Base-by-base conservation (phyloP, 257 asterid genomes). In the Solanum bukasovii region DNA sequence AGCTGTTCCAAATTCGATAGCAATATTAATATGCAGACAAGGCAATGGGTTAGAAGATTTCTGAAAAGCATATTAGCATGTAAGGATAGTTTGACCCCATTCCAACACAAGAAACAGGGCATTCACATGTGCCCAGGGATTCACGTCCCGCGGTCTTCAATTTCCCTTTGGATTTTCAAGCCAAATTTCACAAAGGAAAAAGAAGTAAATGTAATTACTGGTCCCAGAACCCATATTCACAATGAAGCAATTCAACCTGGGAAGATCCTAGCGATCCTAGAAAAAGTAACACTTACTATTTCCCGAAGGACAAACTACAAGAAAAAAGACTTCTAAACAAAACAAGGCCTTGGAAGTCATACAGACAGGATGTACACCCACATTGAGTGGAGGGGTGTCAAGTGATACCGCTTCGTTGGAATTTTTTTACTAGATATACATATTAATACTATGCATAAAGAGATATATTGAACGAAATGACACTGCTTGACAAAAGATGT, bases 1-100 rank as follows among this genome's bases (percentile, higher is more conserved):
- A 73, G 88, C 91, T 35, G 87, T 13, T 23, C 61, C 89, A 91
- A 87, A 44, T 65, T 12, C 27, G 18, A 78, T 74, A 73, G 90
- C 37, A 74, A 79, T 21, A 13, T 91, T 67, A 90, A 74, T 85
- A 87, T 77, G 27, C 52, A 77, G 23, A 38, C 56, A 23, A 37
- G 59, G 83, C 84, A 40, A 77, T 40, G 21, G 34, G 23, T 38
- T n/a, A 77, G 35, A 77, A 77, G 84, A n/a, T 40, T 6, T 3
- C 59, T 13, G 59, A 77, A 77, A 40, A 77, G 34, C 59, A 38
- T 23, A 42, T 5, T 42, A 77, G 83, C 83, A 75, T 18, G 34
- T 7, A 40, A 77, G 13, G 61, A 77, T 77, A n/a, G 35, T 7
- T 77, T 77, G n/a, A 77, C 59, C 34, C 7, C 29, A 23, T 38